phyloP scores from a whole-genome alignment of 225 moss, liverwort and hornwort genomes.

The Marchantia polymorpha region DNA sequence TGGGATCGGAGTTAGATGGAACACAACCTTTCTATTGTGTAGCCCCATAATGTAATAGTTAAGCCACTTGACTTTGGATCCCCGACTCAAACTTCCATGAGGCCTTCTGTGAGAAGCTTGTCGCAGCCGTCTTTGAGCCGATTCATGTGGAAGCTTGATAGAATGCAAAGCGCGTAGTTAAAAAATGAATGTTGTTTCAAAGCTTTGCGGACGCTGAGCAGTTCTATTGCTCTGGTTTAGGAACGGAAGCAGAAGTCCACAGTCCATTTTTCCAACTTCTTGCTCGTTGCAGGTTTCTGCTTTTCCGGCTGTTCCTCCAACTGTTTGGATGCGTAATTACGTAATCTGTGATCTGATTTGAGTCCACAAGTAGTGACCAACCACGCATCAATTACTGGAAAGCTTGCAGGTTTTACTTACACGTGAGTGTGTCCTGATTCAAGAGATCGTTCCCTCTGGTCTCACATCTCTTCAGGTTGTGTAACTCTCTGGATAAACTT shows the following conservation, averaged over 20 bases:
- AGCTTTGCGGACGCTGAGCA: not conserved
- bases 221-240: too few relatives aligned
- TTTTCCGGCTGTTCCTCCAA: too few relatives aligned
- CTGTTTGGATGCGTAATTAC: too few relatives aligned
- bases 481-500: not conserved
- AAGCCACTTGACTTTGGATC: constrained; percentile 90
- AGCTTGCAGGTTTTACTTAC: too few relatives aligned
- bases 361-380: too few relatives aligned
- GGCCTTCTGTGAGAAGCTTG: constrained; percentile 33
- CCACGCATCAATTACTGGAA: too few relatives aligned
- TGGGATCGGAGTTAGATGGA: not conserved
- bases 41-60: constrained; percentile 83
- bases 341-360: too few relatives aligned
- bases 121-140: not conserved
- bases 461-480: not conserved
- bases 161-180: not conserved
- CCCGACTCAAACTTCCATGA: constrained; percentile 85
- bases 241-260: not conserved
- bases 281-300: too few relatives aligned
- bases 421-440: too few relatives aligned
- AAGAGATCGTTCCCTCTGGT: not conserved
- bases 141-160: not conserved
- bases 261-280: too few relatives aligned
- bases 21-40: not conserved
- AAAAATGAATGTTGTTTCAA: not conserved